Base-by-base conservation (phyloP, 768 basidiomycete species). In the Hemileccinum rubropunctum region DNA sequence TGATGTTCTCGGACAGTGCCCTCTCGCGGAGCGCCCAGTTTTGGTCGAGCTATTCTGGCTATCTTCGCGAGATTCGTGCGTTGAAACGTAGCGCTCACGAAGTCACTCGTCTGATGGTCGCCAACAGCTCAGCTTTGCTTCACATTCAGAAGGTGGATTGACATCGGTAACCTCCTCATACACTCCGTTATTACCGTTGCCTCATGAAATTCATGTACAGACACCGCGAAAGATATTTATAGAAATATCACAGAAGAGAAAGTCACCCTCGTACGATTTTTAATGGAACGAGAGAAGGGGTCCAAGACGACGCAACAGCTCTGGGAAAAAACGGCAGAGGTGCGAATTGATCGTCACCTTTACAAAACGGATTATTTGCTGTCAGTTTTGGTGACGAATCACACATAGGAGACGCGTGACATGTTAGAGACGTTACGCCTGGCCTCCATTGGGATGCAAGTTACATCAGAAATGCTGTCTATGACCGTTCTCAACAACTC, bases 31-130 rank as follows among this genome's bases (percentile, higher is more conserved):
- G 88, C 61, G 80, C 88, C 8, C 88, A 91, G 59, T 85, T 83
- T 59, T 91, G 88, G 88, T 88, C 88, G 4, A 88, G 86, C 49
- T 90, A 89, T 65, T 91, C 88, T 3, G 88, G 88, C 0, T 89
- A 91, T 67, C 73, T 91, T 44, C 79, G 88, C 38, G 87, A 90
- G 74, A 75, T 87, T 49, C 80, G 88, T 86, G 62, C 64, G 86
- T 80, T 48, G 54, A 55, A 54, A 58, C 48, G 21, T 34, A n/a
- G 26, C 50, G 48, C 33, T 45, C 42, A 26, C 46, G 38, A 40
- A 32, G 36, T 40, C 32, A 23, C 38, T 47, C 33, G 37, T 50
- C 42, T 66, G 62, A 70, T 62, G 54, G 58, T 52, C 48, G 53
- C 35, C 7, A 56, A 32, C 50, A 89, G 88, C 86, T 28, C 86